These are phyloP conservation scores for Xylaria flabelliformis DNA, from an alignment of 495 filamentous ascomycete genomes.

Conservation along the genomic window DNA sequence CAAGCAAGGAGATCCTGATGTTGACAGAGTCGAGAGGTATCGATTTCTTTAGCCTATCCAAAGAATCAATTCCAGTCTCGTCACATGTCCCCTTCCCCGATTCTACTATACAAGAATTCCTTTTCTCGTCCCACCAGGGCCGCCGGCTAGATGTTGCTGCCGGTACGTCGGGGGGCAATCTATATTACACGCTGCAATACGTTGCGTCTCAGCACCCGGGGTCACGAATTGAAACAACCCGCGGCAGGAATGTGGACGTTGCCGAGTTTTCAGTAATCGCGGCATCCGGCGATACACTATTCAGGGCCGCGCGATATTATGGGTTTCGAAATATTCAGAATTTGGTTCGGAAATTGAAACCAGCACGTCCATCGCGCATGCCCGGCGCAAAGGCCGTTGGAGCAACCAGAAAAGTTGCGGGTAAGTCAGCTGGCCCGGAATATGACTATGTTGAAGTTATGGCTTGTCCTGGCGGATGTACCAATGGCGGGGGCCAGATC, in stretches of 20 bases:
- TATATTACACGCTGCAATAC: constrained; percentile 77
- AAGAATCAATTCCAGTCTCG: constrained; percentile 50
- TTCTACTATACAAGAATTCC: constrained; percentile 66
- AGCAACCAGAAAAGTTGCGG: constrained; percentile 54
- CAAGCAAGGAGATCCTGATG: constrained; percentile 88
- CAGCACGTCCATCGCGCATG: constrained; percentile 73
- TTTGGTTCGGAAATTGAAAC: constrained; percentile 86
- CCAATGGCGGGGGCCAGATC: constrained; percentile 95
- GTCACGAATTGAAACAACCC: constrained; percentile 68
- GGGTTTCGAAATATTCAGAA: constrained; percentile 99
- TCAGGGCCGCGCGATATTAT: constrained; percentile 90
- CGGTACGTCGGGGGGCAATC: constrained; percentile 88
- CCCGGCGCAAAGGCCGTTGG: constrained; percentile 68
- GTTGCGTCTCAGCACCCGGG: constrained; percentile 72
- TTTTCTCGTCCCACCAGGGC: constrained; percentile 60
- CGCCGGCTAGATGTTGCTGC: constrained; percentile 44
- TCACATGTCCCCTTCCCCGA: constrained; percentile 68
- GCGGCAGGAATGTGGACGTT: constrained; percentile 89
- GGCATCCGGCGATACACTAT: constrained; percentile 61
- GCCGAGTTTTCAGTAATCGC: constrained; percentile 75
- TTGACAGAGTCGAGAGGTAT: constrained; percentile 79
- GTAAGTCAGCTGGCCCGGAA: constrained; percentile 57
- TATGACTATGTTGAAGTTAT: constrained; percentile 96
- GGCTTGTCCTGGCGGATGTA: constrained; percentile 97
- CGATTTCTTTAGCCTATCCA: constrained; percentile 71